Evolutionary conservation across 2,329 filamentous ascomycete genomes (phyloP), one percentile per base, ranked within the genome.

Genomic region (Xylaria sp.): DNA sequence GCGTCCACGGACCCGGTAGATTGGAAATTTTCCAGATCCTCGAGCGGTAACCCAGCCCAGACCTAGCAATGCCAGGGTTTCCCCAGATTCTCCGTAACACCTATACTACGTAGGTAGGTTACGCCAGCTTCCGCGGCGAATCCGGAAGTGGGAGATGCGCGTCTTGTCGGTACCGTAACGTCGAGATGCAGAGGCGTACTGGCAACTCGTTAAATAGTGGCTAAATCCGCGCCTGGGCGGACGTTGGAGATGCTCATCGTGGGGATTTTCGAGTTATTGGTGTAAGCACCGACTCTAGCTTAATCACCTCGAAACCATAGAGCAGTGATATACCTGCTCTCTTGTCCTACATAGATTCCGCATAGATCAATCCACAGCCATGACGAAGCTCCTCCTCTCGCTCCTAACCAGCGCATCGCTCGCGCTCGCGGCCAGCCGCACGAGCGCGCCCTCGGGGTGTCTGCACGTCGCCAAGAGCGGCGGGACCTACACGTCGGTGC

Each of bases 391-490:
- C 8, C 23, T 63, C 25, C 54, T 60, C 15, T 56, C 48, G 18
- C 48, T 72, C n/a, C 32, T 72, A 1, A 9, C 56, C 56, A 60
- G 71, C 52, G 69, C 70, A 34, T 62, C 67, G 13, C 54, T 69
- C 23, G 71, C 39, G 44, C 65, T 72, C 23, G 81, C 80, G 5
- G 78, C 74, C 0, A 76, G 77, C 62, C 80, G 80, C 23, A 82
- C 80, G 12, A 77, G 75, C 8, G 76, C 81, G 0, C 87, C 87
- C 2, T 74, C 80, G 2, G 87, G 86, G 32, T 86, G 86, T 60
- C 79, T 88, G 3, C 81, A 83, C 2, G 87, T 88, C 0, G 78
- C 79, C 23, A 80, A 80, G 74, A 78, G 76, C 41, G 74, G 85
- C 77, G 68, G 81, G 52, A 74, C 73, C 39, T 81, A 79, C 69